Evolutionary conservation across 768 basidiomycete genomes (phyloP), one percentile per base, ranked within the genome.

Genomic region (Mycena latifolia): DNA sequence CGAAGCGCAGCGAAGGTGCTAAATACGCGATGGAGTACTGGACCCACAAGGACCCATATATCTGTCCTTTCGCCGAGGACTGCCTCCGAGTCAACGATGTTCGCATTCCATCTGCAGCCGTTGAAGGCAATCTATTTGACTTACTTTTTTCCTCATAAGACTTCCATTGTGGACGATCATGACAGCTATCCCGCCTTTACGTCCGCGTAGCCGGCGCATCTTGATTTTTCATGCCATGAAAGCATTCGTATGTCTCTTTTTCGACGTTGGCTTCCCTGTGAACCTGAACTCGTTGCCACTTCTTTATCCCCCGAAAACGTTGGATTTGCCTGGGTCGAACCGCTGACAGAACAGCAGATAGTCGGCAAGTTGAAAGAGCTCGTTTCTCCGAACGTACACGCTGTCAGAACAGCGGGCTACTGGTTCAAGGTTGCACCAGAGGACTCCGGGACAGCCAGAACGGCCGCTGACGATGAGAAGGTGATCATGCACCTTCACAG

Each of bases 281-380:
- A 33, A n/a, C 22, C 55, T 45, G 55, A 45, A n/a, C 12, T 17
- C 41, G n/a, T 43, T 31, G 55, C 55, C 18, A 5, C 41, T 12
- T 55, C 55, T 22, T 39, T n/a, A n/a, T n/a, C 55, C 15, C 17
- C 25, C 27, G 55, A 37, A 4, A 29, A 27, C 39, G 41, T 20
- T 8, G 55, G 55, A 5, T 55, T 55, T 45, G 25, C 55, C n/a
- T 55, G 55, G 56, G 56, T 48, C 22, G 56, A 58, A 15, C 56
- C 56, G 2, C 31, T 58, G 17, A 46, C 46, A 28, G 41, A 55
- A 12, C 41, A 43, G 27, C 55, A 55, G 28, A 45, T 55, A 18
- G 55, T 55, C 10, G 45, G 56, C 46, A 46, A 58, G 56, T 22
- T 48, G 45, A 58, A 48, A 18, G 56, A 58, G 22, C 56, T 58